Percentiles rank a stretch among this genome's conserved stretches.
Evolutionary conservation across 2,329 filamentous ascomycete species (phyloP).

Genomic region (Colletotrichum scovillei): DNA sequence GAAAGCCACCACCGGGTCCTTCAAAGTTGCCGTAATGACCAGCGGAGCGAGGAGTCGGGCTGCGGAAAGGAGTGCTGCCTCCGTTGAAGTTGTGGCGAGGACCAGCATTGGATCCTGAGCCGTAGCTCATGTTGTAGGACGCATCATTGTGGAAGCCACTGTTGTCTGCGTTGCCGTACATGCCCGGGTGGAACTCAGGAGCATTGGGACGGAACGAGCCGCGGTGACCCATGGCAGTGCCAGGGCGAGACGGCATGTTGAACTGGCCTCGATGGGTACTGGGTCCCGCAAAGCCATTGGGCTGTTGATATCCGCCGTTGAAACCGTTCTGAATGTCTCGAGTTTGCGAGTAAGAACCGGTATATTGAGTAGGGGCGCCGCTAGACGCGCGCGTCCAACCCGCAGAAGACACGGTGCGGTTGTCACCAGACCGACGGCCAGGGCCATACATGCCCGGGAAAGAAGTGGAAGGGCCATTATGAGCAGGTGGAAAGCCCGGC

Average conservation of each 20-base stretch:
- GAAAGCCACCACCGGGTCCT: background rate
- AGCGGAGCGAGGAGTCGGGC: constrained; percentile 25
- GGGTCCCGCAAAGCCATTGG: background rate
- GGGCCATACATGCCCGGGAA: constrained; percentile 23
- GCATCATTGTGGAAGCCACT: constrained; percentile 8
- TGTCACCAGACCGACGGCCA: constrained; percentile 14
- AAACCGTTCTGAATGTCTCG: constrained; percentile 8
- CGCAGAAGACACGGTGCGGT: constrained; percentile 26
- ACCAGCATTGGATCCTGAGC: constrained; percentile 3
- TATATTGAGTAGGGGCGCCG: background rate
- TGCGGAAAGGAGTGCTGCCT: constrained; percentile 11
- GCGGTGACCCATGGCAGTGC: constrained; percentile 30
- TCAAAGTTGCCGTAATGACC: constrained; percentile 17
- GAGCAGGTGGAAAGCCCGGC: background rate
- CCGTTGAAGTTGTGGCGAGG: constrained; percentile 26
- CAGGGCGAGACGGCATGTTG: constrained; percentile 18
- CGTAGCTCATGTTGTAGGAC: constrained; percentile 21
- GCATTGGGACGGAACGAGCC: constrained; percentile 45
- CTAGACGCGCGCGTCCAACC: constrained; percentile 25
- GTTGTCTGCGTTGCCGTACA: background rate
- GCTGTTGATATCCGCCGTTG: constrained; percentile 7
- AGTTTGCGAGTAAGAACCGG: constrained; percentile 18
- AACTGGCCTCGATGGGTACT: background rate
- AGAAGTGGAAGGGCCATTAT: constrained; percentile 10
- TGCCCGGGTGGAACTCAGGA: constrained; percentile 46